Evolutionary conservation across 768 basidiomycete species (phyloP).

Genomic region (Tulasnella sp.): DNA sequence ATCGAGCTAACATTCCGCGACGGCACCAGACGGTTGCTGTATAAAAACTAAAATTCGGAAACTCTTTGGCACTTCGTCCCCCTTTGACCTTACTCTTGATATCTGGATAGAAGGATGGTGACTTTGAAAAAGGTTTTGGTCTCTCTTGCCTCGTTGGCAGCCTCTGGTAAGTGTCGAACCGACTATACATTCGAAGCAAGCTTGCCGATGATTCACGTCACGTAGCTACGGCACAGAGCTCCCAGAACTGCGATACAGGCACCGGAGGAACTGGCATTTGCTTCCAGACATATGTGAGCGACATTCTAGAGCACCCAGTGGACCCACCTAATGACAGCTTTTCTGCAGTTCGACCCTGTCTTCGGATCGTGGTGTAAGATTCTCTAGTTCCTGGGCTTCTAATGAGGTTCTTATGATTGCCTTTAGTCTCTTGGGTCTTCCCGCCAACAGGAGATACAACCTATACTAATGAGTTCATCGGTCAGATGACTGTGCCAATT

Average conservation of each 20-base stretch:
- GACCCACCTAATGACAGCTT: neutral
- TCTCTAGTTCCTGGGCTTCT: neutral
- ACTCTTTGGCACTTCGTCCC: neutral
- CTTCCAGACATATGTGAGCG: conserved; percentile 25
- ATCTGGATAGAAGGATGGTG: conserved; percentile 7
- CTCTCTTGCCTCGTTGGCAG: neutral
- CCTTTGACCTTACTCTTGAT: neutral
- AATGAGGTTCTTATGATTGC: neutral
- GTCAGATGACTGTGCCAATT: conserved; percentile 57
- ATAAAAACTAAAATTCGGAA: neutral
- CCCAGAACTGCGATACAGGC: conserved; percentile 17
- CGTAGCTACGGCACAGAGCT: conserved; percentile 4
- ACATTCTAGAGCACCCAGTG: neutral
- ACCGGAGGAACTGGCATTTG: conserved; percentile 19
- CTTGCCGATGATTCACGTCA: neutral
- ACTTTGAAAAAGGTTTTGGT: conserved; percentile 2
- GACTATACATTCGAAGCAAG: neutral
- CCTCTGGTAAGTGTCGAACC: neutral
- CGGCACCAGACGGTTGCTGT: neutral
- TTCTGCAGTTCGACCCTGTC: conserved; percentile 7
- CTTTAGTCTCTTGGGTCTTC: conserved; percentile 20
- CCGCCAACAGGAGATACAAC: conserved; percentile 16
- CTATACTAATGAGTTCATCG: conserved; percentile 51
- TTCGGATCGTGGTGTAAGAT: conserved; percentile 14
- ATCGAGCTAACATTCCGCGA: neutral